Conservation (phyloP, 305 asterid species). For the Solanum chacoense region DNA sequence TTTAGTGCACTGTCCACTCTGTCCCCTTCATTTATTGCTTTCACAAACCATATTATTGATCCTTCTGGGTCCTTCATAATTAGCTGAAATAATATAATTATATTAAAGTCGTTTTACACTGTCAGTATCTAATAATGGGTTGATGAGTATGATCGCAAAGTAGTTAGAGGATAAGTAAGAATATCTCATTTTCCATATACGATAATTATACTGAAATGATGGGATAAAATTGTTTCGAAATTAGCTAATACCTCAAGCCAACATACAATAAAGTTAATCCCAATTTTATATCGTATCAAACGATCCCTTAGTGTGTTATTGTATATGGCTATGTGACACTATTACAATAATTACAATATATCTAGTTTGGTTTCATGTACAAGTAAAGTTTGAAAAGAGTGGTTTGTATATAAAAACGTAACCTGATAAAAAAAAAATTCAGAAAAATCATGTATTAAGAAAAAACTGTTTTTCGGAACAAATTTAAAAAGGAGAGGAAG, state of each 20-base stretch:
- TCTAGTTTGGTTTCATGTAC: background rate
- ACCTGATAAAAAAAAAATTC: background rate
- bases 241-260: background rate
- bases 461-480: too few relatives aligned
- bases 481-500: too few relatives aligned
- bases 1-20: background rate
- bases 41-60: slow-evolving; percentile 61
- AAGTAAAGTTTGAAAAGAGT: background rate
- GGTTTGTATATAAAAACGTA: background rate
- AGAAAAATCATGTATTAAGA: too few relatives aligned
- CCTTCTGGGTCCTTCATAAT: slow-evolving; percentile 54
- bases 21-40: slow-evolving; percentile 41
- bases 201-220: background rate
- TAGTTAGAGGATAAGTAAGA: background rate
- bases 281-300: too few relatives aligned
- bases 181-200: background rate
- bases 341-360: too few relatives aligned
- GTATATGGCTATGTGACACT: too few relatives aligned
- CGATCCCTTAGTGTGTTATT: background rate
- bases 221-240: background rate
- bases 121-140: background rate
- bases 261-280: background rate
- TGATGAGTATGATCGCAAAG: background rate
- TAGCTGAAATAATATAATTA: slow-evolving; percentile 14
- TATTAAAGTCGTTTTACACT: background rate